A percentile compares a stretch with the other conserved stretches of the same genome.
Conservation (phyloP, 2,329 filamentous ascomycete genomes). For the Beauveria varroae region DNA sequence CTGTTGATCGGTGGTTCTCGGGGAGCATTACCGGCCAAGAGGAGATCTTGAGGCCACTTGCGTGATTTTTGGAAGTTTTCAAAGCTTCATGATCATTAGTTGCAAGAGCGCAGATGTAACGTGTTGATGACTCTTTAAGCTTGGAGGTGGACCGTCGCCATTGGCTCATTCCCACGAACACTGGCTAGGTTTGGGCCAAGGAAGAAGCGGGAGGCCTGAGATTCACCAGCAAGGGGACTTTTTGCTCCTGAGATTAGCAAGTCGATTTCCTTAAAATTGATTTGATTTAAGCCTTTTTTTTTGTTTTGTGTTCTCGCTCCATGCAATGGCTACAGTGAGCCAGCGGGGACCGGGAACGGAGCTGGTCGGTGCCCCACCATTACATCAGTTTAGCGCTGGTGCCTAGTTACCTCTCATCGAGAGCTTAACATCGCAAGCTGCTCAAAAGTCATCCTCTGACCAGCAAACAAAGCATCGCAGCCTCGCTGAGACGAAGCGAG, state of each 20-base stretch:
- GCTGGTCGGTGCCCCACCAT: neutral
- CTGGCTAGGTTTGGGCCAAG: too few relatives aligned
- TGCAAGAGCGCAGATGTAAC: neutral
- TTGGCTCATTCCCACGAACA: conserved; percentile 1
- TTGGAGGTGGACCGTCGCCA: conserved; percentile 14
- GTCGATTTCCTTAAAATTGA: too few relatives aligned
- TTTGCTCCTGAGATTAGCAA: too few relatives aligned
- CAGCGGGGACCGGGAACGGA: neutral
- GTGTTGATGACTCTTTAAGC: neutral
- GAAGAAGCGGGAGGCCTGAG: too few relatives aligned
- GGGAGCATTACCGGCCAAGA: neutral
- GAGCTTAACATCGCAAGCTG: neutral
- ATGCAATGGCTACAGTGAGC: neutral
- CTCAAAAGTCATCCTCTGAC: neutral
- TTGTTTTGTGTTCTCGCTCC: too few relatives aligned
- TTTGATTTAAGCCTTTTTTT: too few relatives aligned
- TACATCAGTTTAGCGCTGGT: conserved; percentile 1
- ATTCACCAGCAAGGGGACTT: too few relatives aligned
- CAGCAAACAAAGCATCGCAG: neutral
- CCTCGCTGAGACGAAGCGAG: neutral
- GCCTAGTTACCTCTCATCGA: neutral
- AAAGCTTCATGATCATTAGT: neutral
- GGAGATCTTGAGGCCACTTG: neutral
- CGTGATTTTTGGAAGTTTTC: neutral
- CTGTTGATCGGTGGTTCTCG: too few relatives aligned